Percentiles rank a stretch among this genome's conserved stretches.
Evolutionary conservation across 2,329 filamentous ascomycete genomes (phyloP).

Genomic region (Fusarium sp.): DNA sequence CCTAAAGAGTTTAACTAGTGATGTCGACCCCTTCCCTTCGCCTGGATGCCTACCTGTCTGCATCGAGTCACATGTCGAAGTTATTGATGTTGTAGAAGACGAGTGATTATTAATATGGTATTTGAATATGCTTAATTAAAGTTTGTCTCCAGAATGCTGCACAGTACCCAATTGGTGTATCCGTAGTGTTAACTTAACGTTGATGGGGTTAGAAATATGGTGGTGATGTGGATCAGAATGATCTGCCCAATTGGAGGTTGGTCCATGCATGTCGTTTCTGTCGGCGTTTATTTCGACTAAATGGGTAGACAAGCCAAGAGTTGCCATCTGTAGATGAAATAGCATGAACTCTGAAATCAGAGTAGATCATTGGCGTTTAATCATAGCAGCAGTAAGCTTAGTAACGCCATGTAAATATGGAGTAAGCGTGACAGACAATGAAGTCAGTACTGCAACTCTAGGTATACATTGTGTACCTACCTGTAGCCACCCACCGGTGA

Average conservation of each 20-base stretch:
- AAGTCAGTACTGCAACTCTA: neutral
- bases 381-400: slow-evolving; percentile 1
- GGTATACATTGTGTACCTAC: neutral
- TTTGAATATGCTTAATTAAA: neutral
- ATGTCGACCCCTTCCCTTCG: too few relatives aligned
- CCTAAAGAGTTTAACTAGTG: neutral
- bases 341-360: too few relatives aligned
- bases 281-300: neutral
- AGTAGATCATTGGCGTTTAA: neutral
- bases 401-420: neutral
- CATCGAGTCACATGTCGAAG: too few relatives aligned
- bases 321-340: too few relatives aligned
- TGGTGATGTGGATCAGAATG: neutral
- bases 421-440: slow-evolving; percentile 4
- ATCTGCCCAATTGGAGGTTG: slow-evolving; percentile 12
- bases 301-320: neutral
- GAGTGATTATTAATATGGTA: neutral
- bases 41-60: too few relatives aligned
- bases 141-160: neutral
- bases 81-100: neutral
- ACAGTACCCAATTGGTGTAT: too few relatives aligned
- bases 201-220: neutral
- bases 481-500: slow-evolving; percentile 8
- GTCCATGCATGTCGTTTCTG: neutral
- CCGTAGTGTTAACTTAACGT: too few relatives aligned